These are phyloP conservation scores for Apiospora pterosperma DNA, from an alignment of 2,329 filamentous ascomycete species.

Conservation along the genomic window DNA sequence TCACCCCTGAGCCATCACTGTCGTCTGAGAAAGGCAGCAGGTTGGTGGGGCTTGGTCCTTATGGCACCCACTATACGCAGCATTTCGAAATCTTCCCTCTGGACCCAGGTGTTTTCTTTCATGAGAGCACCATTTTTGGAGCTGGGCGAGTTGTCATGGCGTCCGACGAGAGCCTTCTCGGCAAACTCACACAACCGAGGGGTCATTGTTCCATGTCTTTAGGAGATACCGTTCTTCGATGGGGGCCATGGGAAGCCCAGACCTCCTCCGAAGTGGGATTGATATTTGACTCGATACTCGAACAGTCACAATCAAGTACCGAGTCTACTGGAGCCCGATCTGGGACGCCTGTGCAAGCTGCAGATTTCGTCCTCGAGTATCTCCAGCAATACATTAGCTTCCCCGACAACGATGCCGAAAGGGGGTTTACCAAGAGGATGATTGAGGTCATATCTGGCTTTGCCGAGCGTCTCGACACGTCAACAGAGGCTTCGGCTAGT, in stretches of 20 bases:
- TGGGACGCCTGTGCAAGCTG: constrained; percentile 27
- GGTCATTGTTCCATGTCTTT: constrained; percentile 40
- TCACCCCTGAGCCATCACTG: constrained; percentile 10
- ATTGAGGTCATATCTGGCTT: constrained; percentile 42
- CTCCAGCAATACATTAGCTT: constrained; percentile 41
- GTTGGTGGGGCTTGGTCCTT: constrained; percentile 54
- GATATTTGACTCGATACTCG: constrained; percentile 55
- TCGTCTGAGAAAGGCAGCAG: constrained; percentile 24
- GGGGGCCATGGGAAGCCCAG: constrained; percentile 55
- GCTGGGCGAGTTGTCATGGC: constrained; percentile 45
- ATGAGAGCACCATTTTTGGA: constrained; percentile 56
- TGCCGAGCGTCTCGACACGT: constrained; percentile 30
- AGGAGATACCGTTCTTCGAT: constrained; percentile 46
- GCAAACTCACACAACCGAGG: constrained; percentile 26
- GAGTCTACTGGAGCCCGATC: constrained; percentile 15
- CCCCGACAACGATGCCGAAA: constrained; percentile 27
- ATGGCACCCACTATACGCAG: constrained; percentile 57
- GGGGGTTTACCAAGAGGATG: constrained; percentile 40
- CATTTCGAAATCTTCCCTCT: constrained; percentile 63
- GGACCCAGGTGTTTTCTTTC: constrained; percentile 53
- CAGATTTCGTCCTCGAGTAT: constrained; percentile 46
- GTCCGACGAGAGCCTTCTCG: constrained; percentile 24
- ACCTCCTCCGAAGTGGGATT: constrained; percentile 61
- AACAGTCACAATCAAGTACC: constrained; percentile 35
- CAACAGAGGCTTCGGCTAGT: constrained; percentile 8